Evolutionary conservation across 148 eudicot genomes (phyloP).

Genomic region (Tetragonia tetragonoides): DNA sequence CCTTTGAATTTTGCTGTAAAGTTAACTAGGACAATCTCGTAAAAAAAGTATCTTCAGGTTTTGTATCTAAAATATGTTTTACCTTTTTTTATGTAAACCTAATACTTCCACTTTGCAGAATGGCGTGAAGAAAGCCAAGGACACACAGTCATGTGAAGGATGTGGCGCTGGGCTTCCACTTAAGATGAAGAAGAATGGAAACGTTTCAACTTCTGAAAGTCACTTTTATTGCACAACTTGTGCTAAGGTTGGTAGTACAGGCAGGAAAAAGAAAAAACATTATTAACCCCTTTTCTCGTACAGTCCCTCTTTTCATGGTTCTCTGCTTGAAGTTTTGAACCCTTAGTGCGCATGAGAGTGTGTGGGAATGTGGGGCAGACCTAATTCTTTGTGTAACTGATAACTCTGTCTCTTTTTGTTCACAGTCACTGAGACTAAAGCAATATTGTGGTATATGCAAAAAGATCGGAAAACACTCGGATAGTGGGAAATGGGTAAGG

Average conservation of each 20-base stretch:
- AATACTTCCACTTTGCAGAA: conserved; percentile 38
- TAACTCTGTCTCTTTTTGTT: conserved; percentile 7
- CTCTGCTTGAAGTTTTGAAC: background rate
- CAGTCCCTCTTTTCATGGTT: background rate
- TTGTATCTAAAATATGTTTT: conserved; percentile 5
- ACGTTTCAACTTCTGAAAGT: conserved; percentile 45
- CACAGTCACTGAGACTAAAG: conserved; percentile 59
- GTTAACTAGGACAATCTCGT: background rate
- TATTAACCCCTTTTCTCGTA: background rate
- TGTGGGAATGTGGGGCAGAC: background rate
- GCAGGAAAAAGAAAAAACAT: no score
- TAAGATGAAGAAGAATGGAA: conserved; percentile 45
- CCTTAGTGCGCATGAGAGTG: background rate
- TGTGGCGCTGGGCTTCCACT: conserved; percentile 62
- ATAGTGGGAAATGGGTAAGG: conserved; percentile 72
- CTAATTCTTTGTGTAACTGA: conserved; percentile 4
- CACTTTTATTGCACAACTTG: conserved; percentile 59
- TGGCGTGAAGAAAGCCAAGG: conserved; percentile 31
- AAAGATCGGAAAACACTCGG: conserved; percentile 61
- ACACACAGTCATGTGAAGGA: conserved; percentile 57
- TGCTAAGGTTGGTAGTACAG: conserved; percentile 51
- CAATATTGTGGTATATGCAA: conserved; percentile 80
- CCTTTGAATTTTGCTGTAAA: background rate
- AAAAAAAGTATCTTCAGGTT: no score
- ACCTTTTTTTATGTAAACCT: background rate